phyloP scores from a whole-genome alignment of 2,329 filamentous ascomycete species.

The Cadophora malorum region DNA sequence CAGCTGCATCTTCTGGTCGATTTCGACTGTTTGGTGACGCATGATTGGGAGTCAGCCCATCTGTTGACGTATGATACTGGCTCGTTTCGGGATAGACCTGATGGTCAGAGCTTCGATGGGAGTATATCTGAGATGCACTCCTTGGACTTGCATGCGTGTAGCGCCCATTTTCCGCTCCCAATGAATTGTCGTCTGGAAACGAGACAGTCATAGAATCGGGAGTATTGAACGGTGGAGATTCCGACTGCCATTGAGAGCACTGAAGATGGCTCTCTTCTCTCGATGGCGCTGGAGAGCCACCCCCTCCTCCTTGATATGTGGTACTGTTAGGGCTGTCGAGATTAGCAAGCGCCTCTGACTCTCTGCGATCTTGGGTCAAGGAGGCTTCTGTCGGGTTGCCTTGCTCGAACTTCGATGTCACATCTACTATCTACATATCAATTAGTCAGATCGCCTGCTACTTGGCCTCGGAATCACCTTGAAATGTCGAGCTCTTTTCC shows the following conservation, averaged over 20 bases:
- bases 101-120: neutral
- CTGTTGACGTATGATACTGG: neutral
- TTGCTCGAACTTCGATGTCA: slow-evolving; percentile 28
- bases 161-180: neutral
- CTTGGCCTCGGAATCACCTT: neutral
- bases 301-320: neutral
- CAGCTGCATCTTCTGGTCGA: slow-evolving; percentile 29
- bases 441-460: neutral
- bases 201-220: slow-evolving; percentile 18
- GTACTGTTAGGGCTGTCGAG: neutral
- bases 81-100: neutral
- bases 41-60: neutral
- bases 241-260: neutral
- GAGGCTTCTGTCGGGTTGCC: slow-evolving; percentile 13
- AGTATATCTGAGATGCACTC: neutral
- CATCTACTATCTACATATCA: slow-evolving; percentile 28
- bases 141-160: neutral
- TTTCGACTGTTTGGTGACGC: neutral
- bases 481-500: slow-evolving; percentile 17
- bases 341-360: neutral
- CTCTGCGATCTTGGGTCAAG: neutral
- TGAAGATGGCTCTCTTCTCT: neutral
- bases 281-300: neutral
- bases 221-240: slow-evolving; percentile 16
- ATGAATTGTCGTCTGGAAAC: slow-evolving; percentile 19